A percentile compares a stretch with the other conserved stretches of the same genome.
phyloP scores from a whole-genome alignment of 176 grass and related monocot genomes.

The Musa schizocarpa region DNA sequence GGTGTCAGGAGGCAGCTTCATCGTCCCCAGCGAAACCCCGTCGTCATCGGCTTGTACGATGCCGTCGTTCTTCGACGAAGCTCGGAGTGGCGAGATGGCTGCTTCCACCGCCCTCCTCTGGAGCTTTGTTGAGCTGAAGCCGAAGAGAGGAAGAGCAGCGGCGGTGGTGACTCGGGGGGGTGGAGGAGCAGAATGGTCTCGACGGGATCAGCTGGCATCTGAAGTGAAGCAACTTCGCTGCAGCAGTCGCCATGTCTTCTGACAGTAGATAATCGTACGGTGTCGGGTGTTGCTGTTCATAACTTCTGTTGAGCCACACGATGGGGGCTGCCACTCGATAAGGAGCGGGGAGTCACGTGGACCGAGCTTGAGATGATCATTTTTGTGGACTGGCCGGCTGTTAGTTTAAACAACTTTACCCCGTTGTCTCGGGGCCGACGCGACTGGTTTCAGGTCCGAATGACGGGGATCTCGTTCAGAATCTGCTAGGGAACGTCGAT shows the following conservation, averaged over 20 bases:
- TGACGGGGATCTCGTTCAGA: no score
- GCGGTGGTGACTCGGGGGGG: neutral
- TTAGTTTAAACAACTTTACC: no score
- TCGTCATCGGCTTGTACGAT: conserved; percentile 38
- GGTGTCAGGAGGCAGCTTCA: conserved; percentile 83
- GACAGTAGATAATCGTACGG: no score
- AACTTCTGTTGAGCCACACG: no score
- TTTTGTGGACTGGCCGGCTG: no score
- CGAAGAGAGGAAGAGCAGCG: neutral
- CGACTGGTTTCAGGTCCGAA: no score
- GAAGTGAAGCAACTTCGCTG: neutral
- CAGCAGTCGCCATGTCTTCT: neutral
- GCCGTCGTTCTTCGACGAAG: conserved; percentile 31
- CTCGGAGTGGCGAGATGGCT: neutral
- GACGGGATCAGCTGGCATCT: neutral
- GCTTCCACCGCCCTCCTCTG: neutral
- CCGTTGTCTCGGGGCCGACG: no score
- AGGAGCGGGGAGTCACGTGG: no score
- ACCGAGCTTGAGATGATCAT: no score
- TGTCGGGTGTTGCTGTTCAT: no score
- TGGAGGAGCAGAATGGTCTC: neutral
- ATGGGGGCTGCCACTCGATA: no score
- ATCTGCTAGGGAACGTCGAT: no score
- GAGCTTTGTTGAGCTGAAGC: neutral
- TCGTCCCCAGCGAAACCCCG: conserved; percentile 64